Conservation (phyloP, 2,329 filamentous ascomycete genomes). For the Cordyceps fumosorosea region DNA sequence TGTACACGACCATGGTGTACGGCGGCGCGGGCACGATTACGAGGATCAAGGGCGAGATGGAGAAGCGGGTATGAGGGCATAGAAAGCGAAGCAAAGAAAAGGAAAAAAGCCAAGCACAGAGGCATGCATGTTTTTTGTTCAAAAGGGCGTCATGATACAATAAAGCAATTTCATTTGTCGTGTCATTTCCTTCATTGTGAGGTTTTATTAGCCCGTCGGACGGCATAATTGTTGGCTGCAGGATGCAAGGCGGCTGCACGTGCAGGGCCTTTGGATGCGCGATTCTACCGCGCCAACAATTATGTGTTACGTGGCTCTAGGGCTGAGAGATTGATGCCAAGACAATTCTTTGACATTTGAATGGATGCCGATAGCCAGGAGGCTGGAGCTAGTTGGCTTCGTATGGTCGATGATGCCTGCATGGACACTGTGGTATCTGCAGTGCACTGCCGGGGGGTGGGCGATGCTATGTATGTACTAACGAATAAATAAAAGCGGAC, state of each 20-base stretch:
- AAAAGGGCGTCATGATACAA: background rate
- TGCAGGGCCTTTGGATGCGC: background rate
- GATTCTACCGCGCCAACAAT: background rate
- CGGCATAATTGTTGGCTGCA: background rate
- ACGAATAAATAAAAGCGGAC: background rate
- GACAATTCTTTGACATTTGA: background rate
- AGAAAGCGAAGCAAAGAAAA: background rate
- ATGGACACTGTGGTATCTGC: background rate
- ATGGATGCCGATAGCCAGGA: background rate
- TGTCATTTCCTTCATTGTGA: background rate
- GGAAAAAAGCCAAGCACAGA: too few relatives aligned
- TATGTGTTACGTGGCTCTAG: constrained; percentile 2
- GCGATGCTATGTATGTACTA: too few relatives aligned
- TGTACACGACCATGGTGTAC: constrained; percentile 73
- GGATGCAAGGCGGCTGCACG: background rate
- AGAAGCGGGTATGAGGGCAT: constrained; percentile 28
- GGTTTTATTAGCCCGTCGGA: background rate
- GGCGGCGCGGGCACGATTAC: constrained; percentile 59
- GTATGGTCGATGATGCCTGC: constrained; percentile 2
- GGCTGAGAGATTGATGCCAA: background rate
- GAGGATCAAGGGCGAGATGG: constrained; percentile 59
- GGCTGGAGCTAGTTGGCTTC: too few relatives aligned
- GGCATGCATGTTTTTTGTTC: background rate
- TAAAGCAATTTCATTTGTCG: background rate
- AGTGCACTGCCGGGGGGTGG: constrained; percentile 8